A percentile compares a stretch with the other conserved stretches of the same genome.
These are phyloP conservation scores for Canavalia gladiata DNA, from an alignment of 306 rosid genomes.

Conservation along the genomic window DNA sequence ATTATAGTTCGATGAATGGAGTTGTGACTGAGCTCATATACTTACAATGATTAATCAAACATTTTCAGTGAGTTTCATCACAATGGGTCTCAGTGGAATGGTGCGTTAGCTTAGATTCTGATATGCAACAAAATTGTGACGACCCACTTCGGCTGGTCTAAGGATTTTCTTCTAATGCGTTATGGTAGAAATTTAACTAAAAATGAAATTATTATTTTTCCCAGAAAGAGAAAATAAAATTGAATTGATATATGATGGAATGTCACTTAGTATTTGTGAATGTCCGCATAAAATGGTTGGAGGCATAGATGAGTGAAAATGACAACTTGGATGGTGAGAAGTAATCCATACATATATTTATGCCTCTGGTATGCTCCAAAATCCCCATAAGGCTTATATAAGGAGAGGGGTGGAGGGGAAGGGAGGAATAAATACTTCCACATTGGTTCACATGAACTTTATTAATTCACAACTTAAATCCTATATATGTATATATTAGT, in stretches of 20 bases:
- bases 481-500: too few relatives aligned
- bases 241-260: slow-evolving; percentile 47
- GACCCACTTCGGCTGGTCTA: slow-evolving; percentile 42
- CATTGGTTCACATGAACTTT: too few relatives aligned
- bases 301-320: not conserved
- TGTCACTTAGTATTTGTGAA: slow-evolving; percentile 27
- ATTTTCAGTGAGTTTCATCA: slow-evolving; percentile 16
- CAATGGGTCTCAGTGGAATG: slow-evolving; percentile 27
- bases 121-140: slow-evolving; percentile 38
- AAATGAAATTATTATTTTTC: not conserved
- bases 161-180: slow-evolving; percentile 29
- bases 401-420: too few relatives aligned
- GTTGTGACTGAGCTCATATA: slow-evolving; percentile 36
- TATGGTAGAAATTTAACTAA: not conserved
- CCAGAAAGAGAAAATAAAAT: not conserved
- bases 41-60: slow-evolving; percentile 34
- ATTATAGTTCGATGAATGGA: slow-evolving; percentile 27
- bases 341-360: too few relatives aligned
- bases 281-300: not conserved
- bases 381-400: too few relatives aligned
- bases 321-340: not conserved
- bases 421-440: too few relatives aligned
- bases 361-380: too few relatives aligned
- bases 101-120: slow-evolving; percentile 25
- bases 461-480: too few relatives aligned